Percentiles rank a stretch among this genome's conserved stretches.
Evolutionary conservation across 1,139 yeast species (phyloP).

Genomic region (Yamadazyma mexicana): DNA sequence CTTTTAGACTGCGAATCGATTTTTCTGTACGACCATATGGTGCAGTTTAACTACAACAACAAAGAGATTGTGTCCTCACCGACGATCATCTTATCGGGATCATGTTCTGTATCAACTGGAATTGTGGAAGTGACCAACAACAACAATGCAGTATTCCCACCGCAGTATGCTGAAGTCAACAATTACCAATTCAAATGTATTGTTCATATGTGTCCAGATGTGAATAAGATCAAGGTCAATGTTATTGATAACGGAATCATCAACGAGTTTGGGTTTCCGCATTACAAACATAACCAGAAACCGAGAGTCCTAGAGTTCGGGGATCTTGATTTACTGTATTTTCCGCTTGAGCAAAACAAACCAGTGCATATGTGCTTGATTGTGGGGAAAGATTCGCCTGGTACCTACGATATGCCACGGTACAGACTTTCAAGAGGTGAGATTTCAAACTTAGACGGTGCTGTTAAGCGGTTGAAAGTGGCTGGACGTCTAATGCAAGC

Average conservation of each 20-base stretch:
- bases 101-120: constrained; percentile 19
- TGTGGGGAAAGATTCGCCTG: constrained; percentile 75
- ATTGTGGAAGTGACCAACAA: constrained; percentile 38
- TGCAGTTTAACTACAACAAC: constrained; percentile 34
- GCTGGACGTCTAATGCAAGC: constrained; percentile 94
- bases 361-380: constrained; percentile 80
- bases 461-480: constrained; percentile 72
- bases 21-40: not conserved
- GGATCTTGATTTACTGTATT: constrained; percentile 42
- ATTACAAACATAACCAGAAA: constrained; percentile 16
- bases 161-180: constrained; percentile 69
- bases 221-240: constrained; percentile 42
- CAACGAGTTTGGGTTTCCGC: constrained; percentile 30
- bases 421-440: constrained; percentile 55
- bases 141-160: constrained; percentile 57
- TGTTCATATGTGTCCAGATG: constrained; percentile 68
- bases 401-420: constrained; percentile 69
- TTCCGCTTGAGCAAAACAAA: constrained; percentile 65
- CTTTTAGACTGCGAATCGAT: not conserved
- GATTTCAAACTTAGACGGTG: constrained; percentile 71
- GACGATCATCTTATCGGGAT: constrained; percentile 32
- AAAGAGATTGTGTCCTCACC: constrained; percentile 46
- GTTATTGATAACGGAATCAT: constrained; percentile 27
- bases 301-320: constrained; percentile 27
- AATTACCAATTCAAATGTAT: constrained; percentile 73